These are phyloP conservation scores for Pestalotiopsis sp. DNA, from an alignment of 2,329 filamentous ascomycete genomes.

Conservation along the genomic window DNA sequence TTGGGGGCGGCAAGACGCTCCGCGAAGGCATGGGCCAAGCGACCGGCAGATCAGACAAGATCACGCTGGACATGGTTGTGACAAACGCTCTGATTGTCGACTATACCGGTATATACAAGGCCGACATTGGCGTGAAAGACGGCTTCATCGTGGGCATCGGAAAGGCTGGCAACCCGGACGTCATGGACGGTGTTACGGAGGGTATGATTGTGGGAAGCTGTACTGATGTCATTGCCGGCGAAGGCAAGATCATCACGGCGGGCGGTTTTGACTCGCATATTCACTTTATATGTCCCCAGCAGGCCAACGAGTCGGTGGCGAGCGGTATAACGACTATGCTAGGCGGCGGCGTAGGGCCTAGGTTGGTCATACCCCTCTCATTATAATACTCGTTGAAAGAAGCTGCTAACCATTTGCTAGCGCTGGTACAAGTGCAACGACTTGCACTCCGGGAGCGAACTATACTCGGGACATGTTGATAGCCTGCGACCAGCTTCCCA, in stretches of 20 bases:
- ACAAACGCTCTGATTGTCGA: conserved; percentile 90
- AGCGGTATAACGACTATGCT: conserved; percentile 90
- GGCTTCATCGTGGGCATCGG: conserved; percentile 87
- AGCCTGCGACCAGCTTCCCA: conserved; percentile 76
- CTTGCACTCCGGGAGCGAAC: conserved; percentile 84
- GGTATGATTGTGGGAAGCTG: conserved; percentile 83
- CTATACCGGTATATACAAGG: conserved; percentile 93
- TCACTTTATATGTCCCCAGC: conserved; percentile 94
- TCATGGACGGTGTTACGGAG: conserved; percentile 85
- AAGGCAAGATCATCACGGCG: conserved; percentile 88
- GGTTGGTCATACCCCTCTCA: conserved; percentile 44
- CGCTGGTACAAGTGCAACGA: conserved; percentile 88
- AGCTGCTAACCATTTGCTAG: conserved; percentile 43
- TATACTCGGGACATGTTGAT: conserved; percentile 90
- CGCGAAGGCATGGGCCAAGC: conserved; percentile 96
- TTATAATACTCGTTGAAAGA: background rate
- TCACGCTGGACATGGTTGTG: conserved; percentile 82
- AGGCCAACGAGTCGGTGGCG: conserved; percentile 80
- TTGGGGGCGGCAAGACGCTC: conserved; percentile 92
- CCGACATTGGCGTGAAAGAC: conserved; percentile 90
- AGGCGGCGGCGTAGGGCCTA: conserved; percentile 91
- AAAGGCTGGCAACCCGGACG: conserved; percentile 95
- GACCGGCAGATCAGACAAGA: conserved; percentile 70
- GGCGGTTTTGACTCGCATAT: conserved; percentile 91
- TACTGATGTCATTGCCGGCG: conserved; percentile 90